Evolutionary conservation across 768 basidiomycete species (phyloP).

Genomic region (Leucocoprinus birnbaumii): DNA sequence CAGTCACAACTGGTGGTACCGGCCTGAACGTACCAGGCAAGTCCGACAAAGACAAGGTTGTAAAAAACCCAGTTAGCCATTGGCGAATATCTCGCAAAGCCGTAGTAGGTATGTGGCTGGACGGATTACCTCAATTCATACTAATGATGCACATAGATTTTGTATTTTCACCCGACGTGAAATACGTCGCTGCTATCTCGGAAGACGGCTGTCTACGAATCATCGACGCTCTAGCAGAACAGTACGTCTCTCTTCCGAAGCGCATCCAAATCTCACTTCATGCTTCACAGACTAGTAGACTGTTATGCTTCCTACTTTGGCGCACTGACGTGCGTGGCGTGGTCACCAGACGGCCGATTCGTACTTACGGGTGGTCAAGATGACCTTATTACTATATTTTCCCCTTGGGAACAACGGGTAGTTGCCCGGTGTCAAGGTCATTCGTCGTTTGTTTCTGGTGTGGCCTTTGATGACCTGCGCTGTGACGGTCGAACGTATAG

Average conservation of each 20-base stretch:
- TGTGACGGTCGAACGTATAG: slow-evolving; percentile 90
- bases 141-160: slow-evolving; percentile 52
- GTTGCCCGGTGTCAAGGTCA: slow-evolving; percentile 97
- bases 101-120: slow-evolving; percentile 58
- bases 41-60: slow-evolving; percentile 59
- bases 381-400: slow-evolving; percentile 91
- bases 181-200: slow-evolving; percentile 84
- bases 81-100: slow-evolving; percentile 76
- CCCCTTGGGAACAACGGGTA: slow-evolving; percentile 91
- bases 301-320: slow-evolving; percentile 96
- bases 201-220: slow-evolving; percentile 92
- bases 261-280: background rate
- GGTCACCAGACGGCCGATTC: slow-evolving; percentile 95
- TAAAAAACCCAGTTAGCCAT: slow-evolving; percentile 88
- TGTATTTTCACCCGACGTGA: slow-evolving; percentile 91
- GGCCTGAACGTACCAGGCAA: slow-evolving; percentile 30
- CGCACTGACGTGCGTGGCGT: slow-evolving; percentile 82
- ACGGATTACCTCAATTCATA: background rate
- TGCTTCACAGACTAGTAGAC: slow-evolving; percentile 75
- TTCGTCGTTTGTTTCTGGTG: slow-evolving; percentile 86
- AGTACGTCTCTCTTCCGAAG: slow-evolving; percentile 43
- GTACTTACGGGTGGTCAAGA: slow-evolving; percentile 96
- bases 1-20: slow-evolving; percentile 44
- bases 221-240: slow-evolving; percentile 84
- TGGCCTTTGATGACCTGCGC: slow-evolving; percentile 87